These are phyloP conservation scores for Xylaria castorea DNA, from an alignment of 495 filamentous ascomycete species.

Conservation along the genomic window DNA sequence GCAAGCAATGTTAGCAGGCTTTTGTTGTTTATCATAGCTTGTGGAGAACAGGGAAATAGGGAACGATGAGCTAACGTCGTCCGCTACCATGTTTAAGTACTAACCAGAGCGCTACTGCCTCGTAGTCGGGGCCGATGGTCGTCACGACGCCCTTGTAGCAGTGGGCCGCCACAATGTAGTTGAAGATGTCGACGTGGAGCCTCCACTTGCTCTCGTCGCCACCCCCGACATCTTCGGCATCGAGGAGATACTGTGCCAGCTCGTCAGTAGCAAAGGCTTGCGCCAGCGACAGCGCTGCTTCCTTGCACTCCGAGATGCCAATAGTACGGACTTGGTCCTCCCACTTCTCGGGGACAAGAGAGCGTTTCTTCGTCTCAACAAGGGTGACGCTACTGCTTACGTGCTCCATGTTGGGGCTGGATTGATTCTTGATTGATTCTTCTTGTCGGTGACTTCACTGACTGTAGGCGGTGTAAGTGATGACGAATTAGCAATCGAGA, in stretches of 20 bases:
- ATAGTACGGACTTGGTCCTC: constrained; percentile 64
- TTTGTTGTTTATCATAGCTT: not conserved
- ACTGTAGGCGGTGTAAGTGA: constrained; percentile 2
- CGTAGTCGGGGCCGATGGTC: constrained; percentile 74
- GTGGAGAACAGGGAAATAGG: not conserved
- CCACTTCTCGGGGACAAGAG: constrained; percentile 54
- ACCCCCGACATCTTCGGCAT: constrained; percentile 67
- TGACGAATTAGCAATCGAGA: not conserved
- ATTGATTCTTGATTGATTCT: constrained; percentile 24
- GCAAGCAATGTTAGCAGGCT: constrained; percentile 1
- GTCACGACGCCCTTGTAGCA: constrained; percentile 73
- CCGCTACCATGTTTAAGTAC: constrained; percentile 40
- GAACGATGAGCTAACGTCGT: constrained; percentile 20
- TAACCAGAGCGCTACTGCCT: constrained; percentile 79
- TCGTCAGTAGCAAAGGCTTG: constrained; percentile 79
- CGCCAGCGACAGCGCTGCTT: constrained; percentile 70
- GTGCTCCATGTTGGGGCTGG: constrained; percentile 50
- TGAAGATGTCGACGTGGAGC: constrained; percentile 74
- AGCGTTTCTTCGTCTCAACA: constrained; percentile 54
- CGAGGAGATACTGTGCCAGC: constrained; percentile 72
- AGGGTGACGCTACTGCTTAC: constrained; percentile 46
- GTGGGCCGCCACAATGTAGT: constrained; percentile 75
- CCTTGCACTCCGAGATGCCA: constrained; percentile 65
- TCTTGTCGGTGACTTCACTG: constrained; percentile 25
- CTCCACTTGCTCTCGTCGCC: constrained; percentile 71